Conservation (phyloP, 371 early-diverging fungal species). For the Coemansia sp. region DNA sequence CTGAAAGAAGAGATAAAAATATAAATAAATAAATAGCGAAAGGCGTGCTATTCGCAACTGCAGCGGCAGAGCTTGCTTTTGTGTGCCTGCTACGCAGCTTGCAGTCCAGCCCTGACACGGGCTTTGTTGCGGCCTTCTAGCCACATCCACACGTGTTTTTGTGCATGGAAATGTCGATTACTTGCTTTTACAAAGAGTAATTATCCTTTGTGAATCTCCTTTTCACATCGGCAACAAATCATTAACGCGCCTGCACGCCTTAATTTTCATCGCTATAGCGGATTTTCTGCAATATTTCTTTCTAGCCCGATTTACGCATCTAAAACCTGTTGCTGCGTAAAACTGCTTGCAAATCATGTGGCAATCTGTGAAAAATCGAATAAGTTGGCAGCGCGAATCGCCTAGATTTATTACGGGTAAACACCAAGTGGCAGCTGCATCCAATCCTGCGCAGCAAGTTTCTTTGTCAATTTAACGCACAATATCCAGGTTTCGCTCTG, state of each 20-base stretch:
- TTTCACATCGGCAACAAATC: not conserved
- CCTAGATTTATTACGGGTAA: not conserved
- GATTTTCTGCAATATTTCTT: not conserved
- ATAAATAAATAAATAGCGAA: not conserved
- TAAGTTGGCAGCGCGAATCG: not conserved
- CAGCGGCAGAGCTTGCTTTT: not conserved
- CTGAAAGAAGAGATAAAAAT: not conserved
- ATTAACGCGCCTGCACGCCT: not conserved
- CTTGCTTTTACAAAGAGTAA: not conserved
- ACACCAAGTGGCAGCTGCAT: not conserved
- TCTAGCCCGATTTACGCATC: not conserved
- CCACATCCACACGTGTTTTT: not conserved
- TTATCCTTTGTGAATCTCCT: not conserved
- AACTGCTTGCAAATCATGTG: constrained; percentile 6
- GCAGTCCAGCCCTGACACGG: not conserved
- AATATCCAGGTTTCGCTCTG: not conserved
- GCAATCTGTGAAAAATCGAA: not conserved
- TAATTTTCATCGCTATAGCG: too few relatives aligned
- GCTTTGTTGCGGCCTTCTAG: not conserved
- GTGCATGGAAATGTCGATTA: not conserved
- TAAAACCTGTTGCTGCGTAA: not conserved
- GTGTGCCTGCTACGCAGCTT: not conserved
- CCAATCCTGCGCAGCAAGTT: not conserved
- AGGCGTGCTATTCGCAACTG: not conserved
- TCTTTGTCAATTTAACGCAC: not conserved